These are phyloP conservation scores for Homolaphlyctis polyrhiza DNA, from an alignment of 371 early-diverging fungal species.

Conservation along the genomic window DNA sequence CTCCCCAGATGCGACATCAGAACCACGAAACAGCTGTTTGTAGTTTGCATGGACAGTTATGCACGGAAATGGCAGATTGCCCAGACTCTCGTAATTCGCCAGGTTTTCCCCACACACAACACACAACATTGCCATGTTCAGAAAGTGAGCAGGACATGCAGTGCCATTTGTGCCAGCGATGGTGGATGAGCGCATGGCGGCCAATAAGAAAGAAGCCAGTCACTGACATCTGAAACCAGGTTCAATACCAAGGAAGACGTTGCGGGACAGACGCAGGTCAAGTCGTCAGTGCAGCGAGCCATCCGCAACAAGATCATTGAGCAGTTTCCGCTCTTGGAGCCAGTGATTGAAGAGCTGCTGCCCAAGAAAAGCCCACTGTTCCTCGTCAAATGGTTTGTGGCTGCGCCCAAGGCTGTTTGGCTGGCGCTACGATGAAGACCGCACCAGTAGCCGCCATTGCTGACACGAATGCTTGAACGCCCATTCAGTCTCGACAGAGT, in stretches of 20 bases:
- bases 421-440: too few relatives aligned
- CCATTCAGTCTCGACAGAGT: conserved; percentile 75
- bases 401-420: background rate
- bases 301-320: conserved; percentile 82
- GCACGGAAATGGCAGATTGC: too few relatives aligned
- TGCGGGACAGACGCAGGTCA: conserved; percentile 78
- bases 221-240: conserved; percentile 29
- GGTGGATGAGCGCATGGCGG: background rate
- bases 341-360: conserved; percentile 82
- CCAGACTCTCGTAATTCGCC: too few relatives aligned
- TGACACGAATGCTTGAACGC: background rate
- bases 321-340: conserved; percentile 80
- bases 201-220: background rate
- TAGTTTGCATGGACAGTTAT: too few relatives aligned
- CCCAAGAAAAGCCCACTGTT: conserved; percentile 87
- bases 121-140: background rate
- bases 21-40: too few relatives aligned
- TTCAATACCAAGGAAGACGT: conserved; percentile 74
- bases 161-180: background rate
- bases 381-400: conserved; percentile 76
- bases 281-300: conserved; percentile 86
- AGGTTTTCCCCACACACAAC: too few relatives aligned
- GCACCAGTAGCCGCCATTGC: too few relatives aligned
- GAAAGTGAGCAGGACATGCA: background rate
- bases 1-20: too few relatives aligned